phyloP scores from a whole-genome alignment of 2,329 filamentous ascomycete species.

The Aspergillus sp. region DNA sequence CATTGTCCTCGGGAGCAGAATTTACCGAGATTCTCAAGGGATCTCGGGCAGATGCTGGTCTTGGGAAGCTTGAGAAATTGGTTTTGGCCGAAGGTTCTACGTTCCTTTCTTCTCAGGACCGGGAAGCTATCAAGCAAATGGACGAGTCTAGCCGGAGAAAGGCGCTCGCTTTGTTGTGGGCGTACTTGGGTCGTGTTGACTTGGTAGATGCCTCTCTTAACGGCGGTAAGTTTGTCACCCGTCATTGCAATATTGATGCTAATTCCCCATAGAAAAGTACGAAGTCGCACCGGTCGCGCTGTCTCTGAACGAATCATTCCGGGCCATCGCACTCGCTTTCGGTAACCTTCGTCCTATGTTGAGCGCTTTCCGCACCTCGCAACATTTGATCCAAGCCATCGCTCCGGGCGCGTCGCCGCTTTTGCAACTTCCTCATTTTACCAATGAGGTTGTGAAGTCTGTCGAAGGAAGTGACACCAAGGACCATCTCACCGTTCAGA shows the following conservation, averaged over 20 bases:
- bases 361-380: slow-evolving; percentile 71
- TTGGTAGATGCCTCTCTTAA: slow-evolving; percentile 71
- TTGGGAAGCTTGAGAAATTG: slow-evolving; percentile 76
- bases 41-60: slow-evolving; percentile 69
- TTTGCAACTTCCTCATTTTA: slow-evolving; percentile 85
- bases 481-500: slow-evolving; percentile 69
- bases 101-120: slow-evolving; percentile 65
- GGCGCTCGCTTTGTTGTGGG: slow-evolving; percentile 84
- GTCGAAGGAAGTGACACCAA: slow-evolving; percentile 56
- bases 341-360: slow-evolving; percentile 76
- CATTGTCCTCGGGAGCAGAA: slow-evolving; percentile 79
- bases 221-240: slow-evolving; percentile 40
- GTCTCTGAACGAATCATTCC: slow-evolving; percentile 77
- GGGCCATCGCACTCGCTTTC: slow-evolving; percentile 79
- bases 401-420: slow-evolving; percentile 78
- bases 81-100: slow-evolving; percentile 57
- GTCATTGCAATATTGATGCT: slow-evolving; percentile 1
- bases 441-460: slow-evolving; percentile 47
- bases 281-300: slow-evolving; percentile 82
- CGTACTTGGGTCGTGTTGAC: slow-evolving; percentile 83
- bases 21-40: slow-evolving; percentile 71
- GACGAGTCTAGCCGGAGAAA: slow-evolving; percentile 78
- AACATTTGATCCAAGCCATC: slow-evolving; percentile 84
- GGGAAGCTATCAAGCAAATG: slow-evolving; percentile 67
- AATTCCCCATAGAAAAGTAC: slow-evolving; percentile 59